Evolutionary conservation across 1,139 yeast genomes (phyloP).

Genomic region (Pneumocystis murina): DNA sequence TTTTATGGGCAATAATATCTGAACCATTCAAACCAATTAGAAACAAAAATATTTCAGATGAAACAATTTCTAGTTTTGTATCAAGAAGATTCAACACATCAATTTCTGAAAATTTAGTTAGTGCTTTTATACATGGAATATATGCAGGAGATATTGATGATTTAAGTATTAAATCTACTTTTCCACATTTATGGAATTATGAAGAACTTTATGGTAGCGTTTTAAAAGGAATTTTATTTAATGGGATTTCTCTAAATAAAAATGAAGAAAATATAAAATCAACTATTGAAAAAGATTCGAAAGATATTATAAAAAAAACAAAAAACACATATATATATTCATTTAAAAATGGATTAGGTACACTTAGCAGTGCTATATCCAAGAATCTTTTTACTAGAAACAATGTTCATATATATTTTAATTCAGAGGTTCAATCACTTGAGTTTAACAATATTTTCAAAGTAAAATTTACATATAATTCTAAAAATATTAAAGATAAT

Average conservation of each 20-base stretch:
- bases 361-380: conserved; percentile 9
- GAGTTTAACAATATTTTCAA: conserved; percentile 6
- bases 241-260: background rate
- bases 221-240: conserved; percentile 9
- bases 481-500: background rate
- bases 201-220: conserved; percentile 15
- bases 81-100: conserved; percentile 51
- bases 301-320: conserved; percentile 3
- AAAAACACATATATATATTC: conserved; percentile 13
- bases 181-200: conserved; percentile 13
- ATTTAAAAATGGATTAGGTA: conserved; percentile 13
- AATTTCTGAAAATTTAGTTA: conserved; percentile 48
- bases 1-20: conserved; percentile 23
- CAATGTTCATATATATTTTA: conserved; percentile 4
- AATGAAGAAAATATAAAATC: conserved; percentile 1
- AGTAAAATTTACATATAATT: conserved; percentile 6
- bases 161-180: conserved; percentile 34
- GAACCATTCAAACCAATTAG: conserved; percentile 25
- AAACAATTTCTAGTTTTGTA: conserved; percentile 54
- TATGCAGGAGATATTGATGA: conserved; percentile 71
- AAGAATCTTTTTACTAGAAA: background rate
- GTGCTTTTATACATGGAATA: conserved; percentile 79
- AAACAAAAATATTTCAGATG: conserved; percentile 34
- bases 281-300: background rate
- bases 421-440: conserved; percentile 3